Base-by-base conservation (phyloP, 495 filamentous ascomycete genomes). In the Neurospora sp. region DNA sequence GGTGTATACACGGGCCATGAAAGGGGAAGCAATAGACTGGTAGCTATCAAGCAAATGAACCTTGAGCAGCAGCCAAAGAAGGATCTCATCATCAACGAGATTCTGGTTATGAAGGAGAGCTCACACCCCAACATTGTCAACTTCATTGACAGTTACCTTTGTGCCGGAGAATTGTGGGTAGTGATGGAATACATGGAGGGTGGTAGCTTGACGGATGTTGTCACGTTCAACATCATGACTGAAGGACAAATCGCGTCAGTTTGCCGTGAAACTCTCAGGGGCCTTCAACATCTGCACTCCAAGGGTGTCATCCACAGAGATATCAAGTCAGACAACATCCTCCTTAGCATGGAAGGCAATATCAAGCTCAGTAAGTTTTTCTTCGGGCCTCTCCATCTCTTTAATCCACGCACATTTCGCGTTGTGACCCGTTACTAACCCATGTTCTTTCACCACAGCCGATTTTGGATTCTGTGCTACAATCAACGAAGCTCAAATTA, bases 151-250 rank as follows among this genome's bases (percentile, higher is more conserved):
- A 97, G 94, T 80, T 98, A 92, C 81, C 85, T 99, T 27, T 91
- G 94, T 44, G 87, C 88, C 5, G 90, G 95, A 23, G 96, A 99
- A 80, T 83, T 99, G 49, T 99, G 96, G 96, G 96, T 99, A 14
- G 94, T 98, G 38, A 99, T 99, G 96, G 96, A 99, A 81, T 99
- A 94, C 77, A 99, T 99, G 96, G 96, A 99, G 80, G 96, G 96
- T 69, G 96, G 96, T 41, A 97, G 94, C 84, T 83, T 99, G 81
- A 99, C 96, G 3, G 96, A 99, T 83, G 96, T 99, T 37, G 96
- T 99, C 44, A 98, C 95, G 12, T 98, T 96, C 83, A 99, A 99
- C 82, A 96, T 98, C 74, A 98, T 99, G 96, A 93, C 90, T 23
- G 96, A 99, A 80, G 93, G 92, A 10, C 96, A 99, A 83, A 99